Base-by-base conservation (phyloP, 495 filamentous ascomycete species). In the Lepraria neglecta region DNA sequence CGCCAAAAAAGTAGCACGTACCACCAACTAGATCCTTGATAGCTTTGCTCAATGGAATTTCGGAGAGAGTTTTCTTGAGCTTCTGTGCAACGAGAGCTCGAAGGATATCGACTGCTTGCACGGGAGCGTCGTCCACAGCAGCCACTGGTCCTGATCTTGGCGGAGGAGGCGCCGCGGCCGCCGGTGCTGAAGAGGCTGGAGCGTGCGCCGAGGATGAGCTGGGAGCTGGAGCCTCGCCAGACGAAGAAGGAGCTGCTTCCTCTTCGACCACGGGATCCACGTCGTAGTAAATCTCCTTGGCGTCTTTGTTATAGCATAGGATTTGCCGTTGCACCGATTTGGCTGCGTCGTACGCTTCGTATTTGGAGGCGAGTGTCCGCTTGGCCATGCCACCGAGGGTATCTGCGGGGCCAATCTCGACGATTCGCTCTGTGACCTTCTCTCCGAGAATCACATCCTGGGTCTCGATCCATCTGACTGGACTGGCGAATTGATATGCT, bases 281-380 rank as follows among this genome's bases (percentile, higher is more conserved):
- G 73, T 96, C 92, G 73, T 99, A 99, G 78, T 99, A 99, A 65
- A 99, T 99, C 72, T 97, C 94, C 72, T 96, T 97, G 11, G 91
- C 90, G 71, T 99, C 94, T 74, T 99, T 99, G 76, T 95, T 97
- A 80, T 97, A 99, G 79, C 94, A 97, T 45, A 97, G 84, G 74
- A 99, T 97, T 75, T 97, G 92, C 66, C 94, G 84, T 72, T 97
- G 91, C 19, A 96, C 84, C 0, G 91, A 96, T 67, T 90, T 91
- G 33, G 94, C 94, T 33, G 95, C 94, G 75, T 99, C 94, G 72
- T 96, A 96, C 62, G 94, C 92, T 82, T 99, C 95, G 75, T 99
- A 99, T 74, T 97, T 97, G 67, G 92, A 89, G 50, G 92, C 90
- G 40, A 99, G 80, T 35, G 94, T 99, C 63, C 94, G 82, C 76